Conservation (phyloP, 2,329 filamentous ascomycete species). For the Alternaria dauci region DNA sequence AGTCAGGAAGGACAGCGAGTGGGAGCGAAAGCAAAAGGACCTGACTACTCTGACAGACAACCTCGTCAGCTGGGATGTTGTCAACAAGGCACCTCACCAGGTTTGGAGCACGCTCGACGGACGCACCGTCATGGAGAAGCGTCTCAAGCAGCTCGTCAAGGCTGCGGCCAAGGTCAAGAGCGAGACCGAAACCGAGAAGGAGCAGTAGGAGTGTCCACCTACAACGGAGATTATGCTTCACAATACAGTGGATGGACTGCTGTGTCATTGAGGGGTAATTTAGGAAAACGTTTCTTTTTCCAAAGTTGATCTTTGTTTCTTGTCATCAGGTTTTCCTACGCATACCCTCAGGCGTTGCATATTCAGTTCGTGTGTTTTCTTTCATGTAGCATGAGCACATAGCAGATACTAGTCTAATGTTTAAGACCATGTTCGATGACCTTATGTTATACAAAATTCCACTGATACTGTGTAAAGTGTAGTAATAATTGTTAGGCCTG, state of each 20-base stretch:
- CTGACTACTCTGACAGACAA: slow-evolving; percentile 81
- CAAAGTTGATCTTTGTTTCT: background rate
- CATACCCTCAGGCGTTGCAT: slow-evolving; percentile 18
- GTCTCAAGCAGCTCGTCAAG: slow-evolving; percentile 73
- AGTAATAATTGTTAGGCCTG: background rate
- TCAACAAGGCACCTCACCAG: slow-evolving; percentile 82
- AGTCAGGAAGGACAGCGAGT: slow-evolving; percentile 71
- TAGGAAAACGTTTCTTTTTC: background rate
- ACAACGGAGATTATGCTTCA: background rate
- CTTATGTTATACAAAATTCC: background rate
- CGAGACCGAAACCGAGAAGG: slow-evolving; percentile 3
- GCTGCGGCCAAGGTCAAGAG: slow-evolving; percentile 28
- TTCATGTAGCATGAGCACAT: slow-evolving; percentile 10
- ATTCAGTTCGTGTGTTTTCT: background rate
- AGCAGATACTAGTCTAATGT: slow-evolving; percentile 6
- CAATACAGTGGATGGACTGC: background rate
- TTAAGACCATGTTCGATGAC: background rate
- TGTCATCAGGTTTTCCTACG: slow-evolving; percentile 10
- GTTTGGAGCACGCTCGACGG: slow-evolving; percentile 83
- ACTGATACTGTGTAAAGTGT: background rate
- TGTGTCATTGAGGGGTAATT: background rate
- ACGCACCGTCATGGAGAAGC: slow-evolving; percentile 77
- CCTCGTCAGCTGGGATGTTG: slow-evolving; percentile 83
- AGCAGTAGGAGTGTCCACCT: background rate
- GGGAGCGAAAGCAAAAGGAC: slow-evolving; percentile 87